A percentile compares a stretch with the other conserved stretches of the same genome.
These are phyloP conservation scores for Alternaria metachromatica DNA, from an alignment of 2,329 filamentous ascomycete species.

Conservation along the genomic window DNA sequence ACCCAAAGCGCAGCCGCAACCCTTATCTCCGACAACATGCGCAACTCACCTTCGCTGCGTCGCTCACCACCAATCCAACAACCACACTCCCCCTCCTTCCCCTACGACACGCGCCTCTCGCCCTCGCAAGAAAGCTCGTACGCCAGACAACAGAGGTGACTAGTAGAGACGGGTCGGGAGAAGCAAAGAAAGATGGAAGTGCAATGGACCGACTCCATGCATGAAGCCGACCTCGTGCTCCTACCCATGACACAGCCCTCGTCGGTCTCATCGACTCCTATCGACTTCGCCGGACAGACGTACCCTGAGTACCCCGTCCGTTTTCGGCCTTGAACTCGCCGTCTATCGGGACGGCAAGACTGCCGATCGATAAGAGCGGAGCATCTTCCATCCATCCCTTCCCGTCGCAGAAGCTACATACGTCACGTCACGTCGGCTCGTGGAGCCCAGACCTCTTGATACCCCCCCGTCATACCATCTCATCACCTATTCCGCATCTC, in stretches of 20 bases:
- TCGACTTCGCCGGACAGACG: constrained; percentile 14
- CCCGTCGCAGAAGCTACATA: constrained; percentile 6
- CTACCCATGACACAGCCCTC: constrained; percentile 37
- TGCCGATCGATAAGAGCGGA: not conserved
- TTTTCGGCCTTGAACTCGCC: not conserved
- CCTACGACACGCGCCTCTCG: constrained; percentile 25
- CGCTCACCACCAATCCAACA: constrained; percentile 35
- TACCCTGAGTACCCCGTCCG: constrained; percentile 1
- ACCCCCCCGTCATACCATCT: not conserved
- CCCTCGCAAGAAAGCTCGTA: constrained; percentile 38
- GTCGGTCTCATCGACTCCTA: constrained; percentile 33
- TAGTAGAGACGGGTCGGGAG: constrained; percentile 40
- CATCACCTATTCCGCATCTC: not conserved
- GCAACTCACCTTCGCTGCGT: constrained; percentile 37
- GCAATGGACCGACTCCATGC: constrained; percentile 43
- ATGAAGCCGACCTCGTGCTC: constrained; percentile 44
- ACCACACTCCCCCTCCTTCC: constrained; percentile 30
- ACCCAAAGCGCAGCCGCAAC: constrained; percentile 40
- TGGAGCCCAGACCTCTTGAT: not conserved
- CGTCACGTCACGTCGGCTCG: not conserved
- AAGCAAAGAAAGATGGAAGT: constrained; percentile 46
- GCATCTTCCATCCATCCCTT: constrained; percentile 1
- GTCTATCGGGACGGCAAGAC: not conserved
- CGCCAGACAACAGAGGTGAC: constrained; percentile 38
- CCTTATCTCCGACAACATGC: constrained; percentile 34